These are phyloP conservation scores for Euphorbia schlechtendalii DNA, from an alignment of 441 rosid species.

Conservation along the genomic window DNA sequence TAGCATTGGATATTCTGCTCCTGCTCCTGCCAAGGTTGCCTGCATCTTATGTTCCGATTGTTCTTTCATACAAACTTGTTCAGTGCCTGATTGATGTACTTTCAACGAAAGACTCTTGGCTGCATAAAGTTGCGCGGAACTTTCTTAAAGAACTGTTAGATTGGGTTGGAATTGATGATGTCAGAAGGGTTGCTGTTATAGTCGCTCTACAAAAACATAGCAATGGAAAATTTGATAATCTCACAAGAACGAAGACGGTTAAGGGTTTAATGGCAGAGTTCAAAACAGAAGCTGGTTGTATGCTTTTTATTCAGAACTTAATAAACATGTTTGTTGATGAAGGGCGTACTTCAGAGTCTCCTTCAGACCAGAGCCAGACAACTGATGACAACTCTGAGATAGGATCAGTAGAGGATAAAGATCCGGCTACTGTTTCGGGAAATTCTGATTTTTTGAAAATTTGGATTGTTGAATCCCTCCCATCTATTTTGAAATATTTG, in stretches of 20 bases:
- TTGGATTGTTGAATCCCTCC: slow-evolving; percentile 90
- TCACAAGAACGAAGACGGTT: slow-evolving; percentile 67
- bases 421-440: slow-evolving; percentile 41
- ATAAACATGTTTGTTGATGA: slow-evolving; percentile 79
- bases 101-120: slow-evolving; percentile 86
- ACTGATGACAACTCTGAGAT: slow-evolving; percentile 96
- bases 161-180: slow-evolving; percentile 79
- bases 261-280: slow-evolving; percentile 72
- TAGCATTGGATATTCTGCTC: slow-evolving; percentile 73
- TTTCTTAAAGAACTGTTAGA: slow-evolving; percentile 61
- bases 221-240: slow-evolving; percentile 75
- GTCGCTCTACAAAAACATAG: slow-evolving; percentile 78
- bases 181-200: slow-evolving; percentile 69
- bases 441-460: slow-evolving; percentile 66
- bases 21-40: slow-evolving; percentile 80
- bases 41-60: slow-evolving; percentile 56
- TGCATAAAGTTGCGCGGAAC: slow-evolving; percentile 71
- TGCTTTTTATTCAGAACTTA: slow-evolving; percentile 68
- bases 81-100: slow-evolving; percentile 88
- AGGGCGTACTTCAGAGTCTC: slow-evolving; percentile 63
- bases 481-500: slow-evolving; percentile 59
- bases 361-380: slow-evolving; percentile 98
- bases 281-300: slow-evolving; percentile 74
- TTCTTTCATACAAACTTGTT: slow-evolving; percentile 66
- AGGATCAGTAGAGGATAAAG: slow-evolving; percentile 78